Conservation (phyloP, 148 eudicot genomes). For the Cornus suecica region DNA sequence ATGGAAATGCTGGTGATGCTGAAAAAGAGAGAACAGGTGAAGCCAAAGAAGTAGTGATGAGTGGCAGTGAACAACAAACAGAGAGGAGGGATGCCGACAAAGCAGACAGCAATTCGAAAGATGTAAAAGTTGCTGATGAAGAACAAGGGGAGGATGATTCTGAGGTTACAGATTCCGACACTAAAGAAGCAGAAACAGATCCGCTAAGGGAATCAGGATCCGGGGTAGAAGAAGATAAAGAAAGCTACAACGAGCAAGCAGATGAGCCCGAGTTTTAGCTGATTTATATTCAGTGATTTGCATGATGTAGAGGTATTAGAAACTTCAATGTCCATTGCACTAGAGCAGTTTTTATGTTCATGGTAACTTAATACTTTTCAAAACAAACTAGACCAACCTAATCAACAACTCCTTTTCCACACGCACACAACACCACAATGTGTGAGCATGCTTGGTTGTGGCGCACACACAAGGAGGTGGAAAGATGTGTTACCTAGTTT, state of each 20-base stretch:
- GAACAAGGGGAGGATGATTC: neutral
- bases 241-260: constrained; percentile 7
- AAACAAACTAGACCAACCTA: neutral
- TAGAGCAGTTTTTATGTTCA: neutral
- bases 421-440: neutral
- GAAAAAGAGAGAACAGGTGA: constrained; percentile 3
- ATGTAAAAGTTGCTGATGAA: constrained; percentile 6
- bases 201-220: neutral
- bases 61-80: neutral
- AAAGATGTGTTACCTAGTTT: no score
- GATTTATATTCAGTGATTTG: neutral
- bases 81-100: constrained; percentile 9
- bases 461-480: no score
- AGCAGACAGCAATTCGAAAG: neutral
- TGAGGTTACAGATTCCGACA: neutral
- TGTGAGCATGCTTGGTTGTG: neutral
- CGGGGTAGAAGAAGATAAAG: constrained; percentile 14
- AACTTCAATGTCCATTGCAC: neutral
- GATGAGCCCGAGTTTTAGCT: constrained; percentile 17
- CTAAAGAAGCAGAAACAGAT: constrained; percentile 14
- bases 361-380: neutral
- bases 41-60: neutral
- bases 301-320: neutral
- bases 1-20: neutral
- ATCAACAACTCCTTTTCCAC: neutral